These are phyloP conservation scores for Podochytrium sp. DNA, from an alignment of 192 early-diverging fungal genomes.

Conservation along the genomic window DNA sequence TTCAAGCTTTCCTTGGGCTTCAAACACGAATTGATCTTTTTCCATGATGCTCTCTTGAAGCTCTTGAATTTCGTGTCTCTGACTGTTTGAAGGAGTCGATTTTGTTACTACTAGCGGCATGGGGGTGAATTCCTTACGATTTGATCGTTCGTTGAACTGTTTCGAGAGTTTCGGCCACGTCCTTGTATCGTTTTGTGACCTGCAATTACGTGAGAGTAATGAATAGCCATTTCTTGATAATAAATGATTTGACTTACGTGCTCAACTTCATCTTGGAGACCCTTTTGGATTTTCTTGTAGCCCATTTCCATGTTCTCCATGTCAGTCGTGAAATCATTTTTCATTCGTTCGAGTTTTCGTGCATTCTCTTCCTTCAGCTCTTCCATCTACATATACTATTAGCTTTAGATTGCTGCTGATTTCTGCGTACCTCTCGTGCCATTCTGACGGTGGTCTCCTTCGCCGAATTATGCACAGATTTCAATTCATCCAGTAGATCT, in stretches of 20 bases:
- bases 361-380: slow-evolving; percentile 7
- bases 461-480: neutral
- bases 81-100: neutral
- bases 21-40: neutral
- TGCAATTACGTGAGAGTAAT: neutral
- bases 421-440: slow-evolving; percentile 6
- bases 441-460: slow-evolving; percentile 24
- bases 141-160: slow-evolving; percentile 47
- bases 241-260: slow-evolving; percentile 3
- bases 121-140: slow-evolving; percentile 27
- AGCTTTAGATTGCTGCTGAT: no score
- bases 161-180: slow-evolving; percentile 34
- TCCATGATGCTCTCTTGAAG: neutral
- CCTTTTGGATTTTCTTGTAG: neutral
- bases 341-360: slow-evolving; percentile 26
- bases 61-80: neutral
- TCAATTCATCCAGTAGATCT: slow-evolving; percentile 11
- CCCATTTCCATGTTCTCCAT: slow-evolving; percentile 16
- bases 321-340: slow-evolving; percentile 1
- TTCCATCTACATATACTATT: slow-evolving; percentile 13
- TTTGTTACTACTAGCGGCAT: neutral
- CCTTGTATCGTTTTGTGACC: slow-evolving; percentile 28
- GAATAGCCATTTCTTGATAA: neutral
- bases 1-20: neutral
- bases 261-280: slow-evolving; percentile 10